phyloP scores from a whole-genome alignment of 371 early-diverging fungal genomes.

The Mucor circinelloides region DNA sequence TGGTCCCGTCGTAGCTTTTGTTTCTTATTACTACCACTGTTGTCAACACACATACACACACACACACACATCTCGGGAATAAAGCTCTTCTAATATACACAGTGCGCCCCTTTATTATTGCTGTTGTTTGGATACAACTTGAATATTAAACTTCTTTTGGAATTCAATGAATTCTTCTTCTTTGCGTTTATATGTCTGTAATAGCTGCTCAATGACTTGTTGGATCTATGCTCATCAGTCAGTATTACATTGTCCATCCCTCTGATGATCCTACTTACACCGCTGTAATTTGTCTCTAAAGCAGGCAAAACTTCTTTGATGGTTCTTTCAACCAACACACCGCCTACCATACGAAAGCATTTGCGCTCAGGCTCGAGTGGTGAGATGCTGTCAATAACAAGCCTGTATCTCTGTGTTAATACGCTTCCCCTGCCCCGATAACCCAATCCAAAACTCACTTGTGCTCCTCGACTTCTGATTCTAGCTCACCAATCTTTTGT shows the following conservation, averaged over 20 bases:
- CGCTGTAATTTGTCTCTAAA: conserved; percentile 83
- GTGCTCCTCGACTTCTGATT: conserved; percentile 94
- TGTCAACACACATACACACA: not conserved
- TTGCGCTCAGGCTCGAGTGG: conserved; percentile 84
- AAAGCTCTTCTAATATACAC: not conserved
- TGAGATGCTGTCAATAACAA: conserved; percentile 91
- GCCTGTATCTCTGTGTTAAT: conserved; percentile 44
- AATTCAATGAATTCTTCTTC: conserved; percentile 88
- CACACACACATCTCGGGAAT: not conserved
- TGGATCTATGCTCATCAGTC: conserved; percentile 59
- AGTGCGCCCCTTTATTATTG: not conserved
- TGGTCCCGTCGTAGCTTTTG: not conserved
- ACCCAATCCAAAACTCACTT: conserved; percentile 51
- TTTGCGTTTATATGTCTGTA: conserved; percentile 81
- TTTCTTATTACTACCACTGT: not conserved
- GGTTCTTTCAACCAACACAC: conserved; percentile 92
- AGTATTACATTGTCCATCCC: not conserved
- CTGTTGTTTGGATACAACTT: conserved; percentile 61
- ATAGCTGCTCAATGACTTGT: conserved; percentile 74
- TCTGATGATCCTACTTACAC: conserved; percentile 57
- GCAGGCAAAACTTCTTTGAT: conserved; percentile 92
- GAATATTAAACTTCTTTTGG: conserved; percentile 83
- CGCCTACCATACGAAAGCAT: conserved; percentile 92
- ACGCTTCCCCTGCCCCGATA: not conserved
- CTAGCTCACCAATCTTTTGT: conserved; percentile 92